Base-by-base conservation (phyloP, 2,329 filamentous ascomycete genomes). In the Fusarium subtropicale region DNA sequence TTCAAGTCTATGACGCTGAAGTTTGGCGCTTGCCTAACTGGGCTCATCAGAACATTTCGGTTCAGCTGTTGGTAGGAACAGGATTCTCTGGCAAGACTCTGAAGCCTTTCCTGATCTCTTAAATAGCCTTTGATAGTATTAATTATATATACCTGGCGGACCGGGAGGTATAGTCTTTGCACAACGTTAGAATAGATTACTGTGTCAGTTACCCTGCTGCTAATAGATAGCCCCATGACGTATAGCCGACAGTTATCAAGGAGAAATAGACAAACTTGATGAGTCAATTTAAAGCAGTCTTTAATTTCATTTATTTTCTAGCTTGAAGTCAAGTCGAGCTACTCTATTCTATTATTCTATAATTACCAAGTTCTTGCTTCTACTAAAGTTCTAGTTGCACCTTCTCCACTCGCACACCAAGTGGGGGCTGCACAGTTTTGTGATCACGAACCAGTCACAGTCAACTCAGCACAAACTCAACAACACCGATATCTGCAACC, bases 321-420 rank as follows among this genome's bases (percentile, higher is more conserved):
- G 5, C 28, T 11, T 12, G 5, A 30, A 30, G 28, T 10, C 28
- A 28, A 11, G n/a, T n/a, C n/a, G n/a, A n/a, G n/a, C n/a, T n/a
- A n/a, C n/a, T n/a, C n/a, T n/a, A n/a, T n/a, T n/a, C n/a, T n/a
- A n/a, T n/a, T n/a, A 22, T 22, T 22, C 3, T 22, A 22, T 22
- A 22, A 22, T 22, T 22, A 22, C 20, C 20, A 15, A 16, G 12
- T 10, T 9, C 34, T 28, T 28, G n/a, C 42, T 26, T 11, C n/a
- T 20, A 30, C 28, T 30, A 2, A 12, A 30, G 5, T 30, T 12
- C 11, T 5, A 30, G 28, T 58, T 34, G 53, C 57, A 60, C 39
- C 53, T 58, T 22, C 57, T 30, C 53, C 57, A 60, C 57, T 60
- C 33, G 34, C 53, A 58, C 57, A n/a, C n/a, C 18, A 48, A 44